phyloP scores from a whole-genome alignment of 257 asterid genomes.

The Avicennia marina region DNA sequence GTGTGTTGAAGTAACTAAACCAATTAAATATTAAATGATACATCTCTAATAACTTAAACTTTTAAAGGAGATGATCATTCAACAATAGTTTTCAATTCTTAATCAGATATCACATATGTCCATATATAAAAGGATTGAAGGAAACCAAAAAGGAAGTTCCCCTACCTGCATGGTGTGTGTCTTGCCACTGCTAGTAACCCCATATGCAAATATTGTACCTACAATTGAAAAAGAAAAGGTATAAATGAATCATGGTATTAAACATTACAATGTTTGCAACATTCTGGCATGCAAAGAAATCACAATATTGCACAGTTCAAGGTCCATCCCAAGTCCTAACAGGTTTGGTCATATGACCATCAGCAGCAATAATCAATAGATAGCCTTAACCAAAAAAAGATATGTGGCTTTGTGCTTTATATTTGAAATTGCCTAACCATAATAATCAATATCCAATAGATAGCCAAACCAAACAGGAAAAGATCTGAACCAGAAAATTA shows the following conservation, averaged over 20 bases:
- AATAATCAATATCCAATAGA: not conserved
- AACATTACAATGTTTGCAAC: not conserved
- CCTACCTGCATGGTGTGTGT: constrained; percentile 99
- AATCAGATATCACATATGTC: constrained; percentile 1
- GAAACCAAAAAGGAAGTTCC: constrained; percentile 15
- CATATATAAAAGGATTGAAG: constrained; percentile 11
- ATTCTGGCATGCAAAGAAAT: not conserved
- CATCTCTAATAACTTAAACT: too few species aligned
- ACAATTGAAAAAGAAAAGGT: constrained; percentile 15
- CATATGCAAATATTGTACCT: constrained; percentile 98
- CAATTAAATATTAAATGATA: too few species aligned
- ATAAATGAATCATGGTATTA: not conserved
- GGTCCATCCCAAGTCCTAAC: not conserved
- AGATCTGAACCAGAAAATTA: constrained; percentile 12
- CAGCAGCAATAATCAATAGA: constrained; percentile 1
- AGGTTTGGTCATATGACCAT: not conserved
- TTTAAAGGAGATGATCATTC: too few species aligned
- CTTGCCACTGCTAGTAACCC: constrained; percentile 99
- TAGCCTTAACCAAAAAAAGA: not conserved
- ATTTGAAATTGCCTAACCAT: not conserved
- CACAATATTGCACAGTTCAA: not conserved
- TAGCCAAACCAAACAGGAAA: constrained; percentile 13
- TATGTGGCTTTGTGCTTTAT: too few species aligned
- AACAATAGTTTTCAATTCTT: too few species aligned
- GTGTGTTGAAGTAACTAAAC: too few species aligned